A percentile compares a stretch with the other conserved stretches of the same genome.
Conservation (phyloP, 306 rosid species). For the Prinsepia uniflora region DNA sequence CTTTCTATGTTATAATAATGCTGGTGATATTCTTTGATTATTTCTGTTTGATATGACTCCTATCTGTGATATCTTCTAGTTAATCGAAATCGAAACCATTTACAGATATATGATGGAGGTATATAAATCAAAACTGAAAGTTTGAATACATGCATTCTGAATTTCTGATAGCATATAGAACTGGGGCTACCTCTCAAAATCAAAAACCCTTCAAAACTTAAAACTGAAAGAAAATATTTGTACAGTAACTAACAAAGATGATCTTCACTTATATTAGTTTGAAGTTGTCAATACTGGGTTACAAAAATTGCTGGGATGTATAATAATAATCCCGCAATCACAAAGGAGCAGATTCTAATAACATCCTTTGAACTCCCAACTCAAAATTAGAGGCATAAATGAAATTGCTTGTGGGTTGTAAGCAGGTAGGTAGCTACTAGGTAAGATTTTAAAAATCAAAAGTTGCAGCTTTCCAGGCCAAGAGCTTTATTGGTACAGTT, state of each 20-base stretch:
- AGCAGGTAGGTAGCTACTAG: background rate
- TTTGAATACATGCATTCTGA: background rate
- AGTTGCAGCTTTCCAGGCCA: slow-evolving; percentile 34
- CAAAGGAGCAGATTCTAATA: background rate
- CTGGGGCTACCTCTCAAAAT: background rate
- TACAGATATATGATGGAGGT: background rate
- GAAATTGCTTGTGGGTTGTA: background rate
- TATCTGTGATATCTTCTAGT: background rate
- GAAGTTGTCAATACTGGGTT: background rate
- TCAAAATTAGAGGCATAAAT: background rate
- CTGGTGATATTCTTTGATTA: background rate
- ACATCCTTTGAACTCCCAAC: background rate
- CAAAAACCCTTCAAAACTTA: too few species aligned
- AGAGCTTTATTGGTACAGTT: slow-evolving; percentile 43
- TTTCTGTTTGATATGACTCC: background rate
- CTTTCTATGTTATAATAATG: background rate
- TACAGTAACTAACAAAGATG: background rate
- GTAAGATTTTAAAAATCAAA: slow-evolving; percentile 15
- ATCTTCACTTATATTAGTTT: background rate
- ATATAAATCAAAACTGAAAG: too few species aligned
- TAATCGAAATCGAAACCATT: background rate
- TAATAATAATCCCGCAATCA: background rate
- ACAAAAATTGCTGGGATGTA: background rate
- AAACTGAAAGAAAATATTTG: background rate
- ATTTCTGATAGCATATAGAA: background rate